These are phyloP conservation scores for Catharanthus roseus DNA, from an alignment of 257 asterid genomes.

Conservation along the genomic window DNA sequence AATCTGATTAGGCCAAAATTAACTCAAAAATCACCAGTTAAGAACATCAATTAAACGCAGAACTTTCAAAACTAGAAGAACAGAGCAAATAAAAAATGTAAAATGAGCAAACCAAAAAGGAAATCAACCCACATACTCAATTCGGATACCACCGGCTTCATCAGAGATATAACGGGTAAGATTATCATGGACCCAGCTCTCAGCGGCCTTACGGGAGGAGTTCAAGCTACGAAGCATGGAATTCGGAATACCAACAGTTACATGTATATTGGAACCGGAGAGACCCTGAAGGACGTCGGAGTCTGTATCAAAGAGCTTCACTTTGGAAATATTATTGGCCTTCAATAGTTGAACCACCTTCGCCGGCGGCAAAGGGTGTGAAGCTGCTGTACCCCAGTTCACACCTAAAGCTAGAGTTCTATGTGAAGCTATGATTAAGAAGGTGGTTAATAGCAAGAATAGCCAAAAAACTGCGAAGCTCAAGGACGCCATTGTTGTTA, in stretches of 20 bases:
- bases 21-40: background rate
- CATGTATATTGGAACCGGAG: constrained; percentile 54
- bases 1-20: background rate
- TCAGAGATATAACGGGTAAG: constrained; percentile 68
- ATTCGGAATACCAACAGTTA: constrained; percentile 73
- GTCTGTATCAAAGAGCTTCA: constrained; percentile 68
- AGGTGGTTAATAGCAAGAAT: constrained; percentile 1
- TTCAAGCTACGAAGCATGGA: constrained; percentile 71
- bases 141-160: constrained; percentile 49
- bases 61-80: background rate
- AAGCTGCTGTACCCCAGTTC: constrained; percentile 83
- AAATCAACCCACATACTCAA: constrained; percentile 37
- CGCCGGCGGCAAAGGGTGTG: constrained; percentile 70
- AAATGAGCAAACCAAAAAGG: background rate
- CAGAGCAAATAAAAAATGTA: background rate
- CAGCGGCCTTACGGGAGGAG: constrained; percentile 63
- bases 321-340: constrained; percentile 52
- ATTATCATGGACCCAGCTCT: constrained; percentile 82
- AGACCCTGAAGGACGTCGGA: constrained; percentile 57
- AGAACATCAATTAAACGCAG: background rate
- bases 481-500: constrained; percentile 26
- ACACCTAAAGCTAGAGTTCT: constrained; percentile 50
- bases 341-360: constrained; percentile 72
- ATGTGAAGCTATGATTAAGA: constrained; percentile 5
- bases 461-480: constrained; percentile 5